Evolutionary conservation across 1,284 basidiomycete genomes (phyloP), one percentile per base, ranked within the genome.

Genomic region (Fomes fomentarius): DNA sequence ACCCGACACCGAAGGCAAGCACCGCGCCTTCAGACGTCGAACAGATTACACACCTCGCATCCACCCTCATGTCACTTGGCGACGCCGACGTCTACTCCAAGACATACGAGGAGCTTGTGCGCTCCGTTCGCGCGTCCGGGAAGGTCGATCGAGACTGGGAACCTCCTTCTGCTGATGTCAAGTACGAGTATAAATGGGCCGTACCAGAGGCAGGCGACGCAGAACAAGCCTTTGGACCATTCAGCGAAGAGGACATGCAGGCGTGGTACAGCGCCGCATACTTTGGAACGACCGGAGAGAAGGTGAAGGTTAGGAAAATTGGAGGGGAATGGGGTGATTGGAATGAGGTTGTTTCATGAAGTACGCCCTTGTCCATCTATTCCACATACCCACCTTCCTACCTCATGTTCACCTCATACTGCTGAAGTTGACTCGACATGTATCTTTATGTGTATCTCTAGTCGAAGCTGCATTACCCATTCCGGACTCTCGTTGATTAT

Each of bases 11-110:
- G 4, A 75, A 75, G 31, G 12, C 43, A 1, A n/a, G 15, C 28
- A 21, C 37, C 0, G 63, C 66, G 3, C 52, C 61, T 30, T 76
- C 80, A 2, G 81, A 88, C 48, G 91, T 94, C 67, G 89, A 91
- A 63, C 72, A 77, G 15, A 83, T 94, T 60, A 94, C 93, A 0
- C 85, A 91, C 69, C 79, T 93, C 42, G 91, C 92, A 8, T 93
- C 91, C 11, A 87, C 78, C 34, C 80, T 94, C 59, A 88, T 94
- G 84, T 85, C 87, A 0, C 79, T 93, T 21, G 91, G 91, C 28
- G 91, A 94, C 58, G 78, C 80, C 14, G 92, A 94, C 63, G 82
- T 94, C 50, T 94, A 94, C 72, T 89, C 85, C 31, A 87, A 82
- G 68, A 89, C 89, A 0, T 92, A 92, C 68, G 91, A 93, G 65